Evolutionary conservation across 1,284 basidiomycete species (phyloP), one percentile per base, ranked within the genome.

Genomic region (Moniliophthora roreri): DNA sequence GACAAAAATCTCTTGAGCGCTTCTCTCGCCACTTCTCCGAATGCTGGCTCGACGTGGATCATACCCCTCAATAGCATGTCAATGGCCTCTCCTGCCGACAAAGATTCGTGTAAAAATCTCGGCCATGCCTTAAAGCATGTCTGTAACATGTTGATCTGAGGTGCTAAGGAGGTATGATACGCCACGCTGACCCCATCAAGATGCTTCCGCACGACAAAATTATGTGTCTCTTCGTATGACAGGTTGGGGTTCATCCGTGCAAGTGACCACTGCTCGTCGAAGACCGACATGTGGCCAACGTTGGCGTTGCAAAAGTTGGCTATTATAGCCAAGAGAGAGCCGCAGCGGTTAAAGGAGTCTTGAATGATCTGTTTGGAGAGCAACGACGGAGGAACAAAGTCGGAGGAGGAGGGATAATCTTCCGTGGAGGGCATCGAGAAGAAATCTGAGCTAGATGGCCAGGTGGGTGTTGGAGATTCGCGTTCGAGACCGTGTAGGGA

Each of bases 41-140:
- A 75, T 1, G 70, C 65, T 1, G 90, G 88, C 59, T 98, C 93
- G 21, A 95, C 85, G 60, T 95, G 94, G 36, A 93, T 80, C 20
- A 93, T 80, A 0, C 90, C 90, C 18, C 85, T 82, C 45, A 95
- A 79, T 20, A 97, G 80, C 73, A 94, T 86, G 58, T 93, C 87
- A 48, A 95, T 78, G 0, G 87, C 82, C 46, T 88, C 87, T 4
- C 77, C 69, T 50, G 89, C 69, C 50, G 77, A 69, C 49, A 82
- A 71, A 50, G 78, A 75, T 0, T 68, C 66, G 58, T 87, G 82
- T 26, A 95, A 75, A 58, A 86, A 89, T 7, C 93, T 82, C 0
- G 95, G 95, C 85, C 95, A 91, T 2, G 90, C 81, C 54, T 91
- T 87, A 66, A 96, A 90, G 64, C 91, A 86, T 0, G 87, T 83